Conservation (phyloP, 768 basidiomycete genomes). For the Exidia glandulosa region DNA sequence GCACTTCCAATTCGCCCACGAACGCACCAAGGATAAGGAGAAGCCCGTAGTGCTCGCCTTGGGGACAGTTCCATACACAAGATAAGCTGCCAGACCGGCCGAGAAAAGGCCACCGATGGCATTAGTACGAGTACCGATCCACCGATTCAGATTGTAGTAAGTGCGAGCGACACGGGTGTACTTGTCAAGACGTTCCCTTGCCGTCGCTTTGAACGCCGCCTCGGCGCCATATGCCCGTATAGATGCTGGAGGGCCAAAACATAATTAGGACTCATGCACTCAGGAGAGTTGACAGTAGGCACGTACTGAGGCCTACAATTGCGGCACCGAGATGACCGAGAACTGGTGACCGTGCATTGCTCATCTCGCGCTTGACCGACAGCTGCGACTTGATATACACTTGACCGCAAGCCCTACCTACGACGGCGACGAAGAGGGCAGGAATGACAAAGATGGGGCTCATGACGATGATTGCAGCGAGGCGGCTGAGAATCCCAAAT, state of each 20-base stretch:
- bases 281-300: background rate
- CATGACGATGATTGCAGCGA: slow-evolving; percentile 8
- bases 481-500: slow-evolving; percentile 8
- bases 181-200: slow-evolving; percentile 42
- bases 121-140: background rate
- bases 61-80: background rate
- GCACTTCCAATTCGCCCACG: background rate
- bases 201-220: slow-evolving; percentile 31
- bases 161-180: slow-evolving; percentile 35
- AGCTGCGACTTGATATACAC: slow-evolving; percentile 28
- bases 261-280: background rate
- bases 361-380: slow-evolving; percentile 25
- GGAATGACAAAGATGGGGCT: slow-evolving; percentile 9
- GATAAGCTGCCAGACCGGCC: background rate
- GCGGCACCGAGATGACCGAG: slow-evolving; percentile 41
- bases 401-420: slow-evolving; percentile 20
- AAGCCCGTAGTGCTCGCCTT: slow-evolving; percentile 4
- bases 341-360: slow-evolving; percentile 24
- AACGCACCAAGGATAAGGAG: slow-evolving; percentile 1
- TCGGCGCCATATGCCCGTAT: slow-evolving; percentile 60
- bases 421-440: slow-evolving; percentile 8
- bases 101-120: background rate
- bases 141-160: slow-evolving; percentile 42
- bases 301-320: slow-evolving; percentile 41
- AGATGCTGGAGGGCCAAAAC: slow-evolving; percentile 17